Evolutionary conservation across 1,284 basidiomycete species (phyloP), one percentile per base, ranked within the genome.

Genomic region (Ustilago xerochloae): DNA sequence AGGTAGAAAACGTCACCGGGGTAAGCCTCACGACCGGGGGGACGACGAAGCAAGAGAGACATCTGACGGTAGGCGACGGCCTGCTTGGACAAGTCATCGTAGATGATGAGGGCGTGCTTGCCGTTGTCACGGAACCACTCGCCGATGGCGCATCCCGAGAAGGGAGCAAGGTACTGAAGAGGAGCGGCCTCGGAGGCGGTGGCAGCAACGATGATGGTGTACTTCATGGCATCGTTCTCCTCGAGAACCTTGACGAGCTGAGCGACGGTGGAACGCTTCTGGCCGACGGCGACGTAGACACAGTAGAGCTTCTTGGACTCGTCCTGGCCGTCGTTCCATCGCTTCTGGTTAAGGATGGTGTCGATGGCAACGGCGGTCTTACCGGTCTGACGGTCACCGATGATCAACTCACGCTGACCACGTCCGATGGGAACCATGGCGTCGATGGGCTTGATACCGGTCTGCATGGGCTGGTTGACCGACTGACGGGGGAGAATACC

Each of bases 71-170:
- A 99, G 82, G 96, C 96, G 74, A 99, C 96, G 84, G 96, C 96
- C 89, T 99, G 96, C 89, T 99, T 99, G 84, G 96, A 99, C 87
- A 99, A 88, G 87, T 99, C 96, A 85, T 99, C 96, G 88, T 97
- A 99, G 88, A 99, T 93, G 88, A 99, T 98, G 85, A 98, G 90
- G 81, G 96, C 88, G 88, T 89, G 88, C 87, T 93, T 96, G 89
- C 94, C 94, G 87, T 99, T 98, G 89, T 99, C 96, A 89, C 96
- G 94, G 96, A 99, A 99, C 96, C 96, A 99, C 89, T 99, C 96
- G 87, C 96, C 96, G 93, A 99, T 99, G 84, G 96, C 95, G 87
- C 93, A 96, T 79, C 96, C 96, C 83, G 96, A 96, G 94, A 99
- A 99, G 84, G 96, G 96, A 84, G 96, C 96, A 80, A 98, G 92